Evolutionary conservation across 2,329 filamentous ascomycete species (phyloP).

Genomic region (Neopestalotiopsis sp.): DNA sequence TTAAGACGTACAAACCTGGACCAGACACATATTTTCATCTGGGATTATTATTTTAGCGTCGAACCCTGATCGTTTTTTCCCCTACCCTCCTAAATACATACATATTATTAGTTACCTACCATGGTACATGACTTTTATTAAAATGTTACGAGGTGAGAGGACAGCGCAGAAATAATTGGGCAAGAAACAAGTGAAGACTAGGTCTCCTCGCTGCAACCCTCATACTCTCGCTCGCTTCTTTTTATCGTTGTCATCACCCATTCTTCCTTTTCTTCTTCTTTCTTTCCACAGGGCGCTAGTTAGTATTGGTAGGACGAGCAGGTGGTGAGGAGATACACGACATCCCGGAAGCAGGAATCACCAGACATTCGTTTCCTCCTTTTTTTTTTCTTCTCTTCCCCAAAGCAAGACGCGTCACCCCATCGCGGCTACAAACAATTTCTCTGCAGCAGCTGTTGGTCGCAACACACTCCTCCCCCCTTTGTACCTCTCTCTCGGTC

Average conservation of each 20-base stretch:
- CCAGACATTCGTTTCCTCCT: neutral
- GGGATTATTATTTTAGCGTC: slow-evolving; percentile 10
- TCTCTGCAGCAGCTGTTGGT: neutral
- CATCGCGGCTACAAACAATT: neutral
- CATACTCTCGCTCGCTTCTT: slow-evolving; percentile 1
- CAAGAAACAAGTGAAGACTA: neutral
- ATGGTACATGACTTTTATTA: neutral
- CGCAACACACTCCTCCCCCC: neutral
- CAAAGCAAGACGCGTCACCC: neutral
- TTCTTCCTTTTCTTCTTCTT: neutral
- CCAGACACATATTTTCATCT: neutral
- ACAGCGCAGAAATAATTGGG: neutral
- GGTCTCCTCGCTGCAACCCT: neutral
- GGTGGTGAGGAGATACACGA: neutral
- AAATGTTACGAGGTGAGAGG: neutral
- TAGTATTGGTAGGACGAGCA: neutral
- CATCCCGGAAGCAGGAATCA: neutral
- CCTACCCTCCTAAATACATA: neutral
- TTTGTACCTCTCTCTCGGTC: neutral
- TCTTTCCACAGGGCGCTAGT: neutral
- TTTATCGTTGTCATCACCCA: neutral
- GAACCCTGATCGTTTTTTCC: slow-evolving; percentile 4
- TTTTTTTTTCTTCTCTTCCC: neutral
- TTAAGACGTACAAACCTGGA: neutral
- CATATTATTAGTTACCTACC: neutral